These are phyloP conservation scores for Zea mays DNA, from an alignment of 176 grass and related monocot species.

Conservation along the genomic window DNA sequence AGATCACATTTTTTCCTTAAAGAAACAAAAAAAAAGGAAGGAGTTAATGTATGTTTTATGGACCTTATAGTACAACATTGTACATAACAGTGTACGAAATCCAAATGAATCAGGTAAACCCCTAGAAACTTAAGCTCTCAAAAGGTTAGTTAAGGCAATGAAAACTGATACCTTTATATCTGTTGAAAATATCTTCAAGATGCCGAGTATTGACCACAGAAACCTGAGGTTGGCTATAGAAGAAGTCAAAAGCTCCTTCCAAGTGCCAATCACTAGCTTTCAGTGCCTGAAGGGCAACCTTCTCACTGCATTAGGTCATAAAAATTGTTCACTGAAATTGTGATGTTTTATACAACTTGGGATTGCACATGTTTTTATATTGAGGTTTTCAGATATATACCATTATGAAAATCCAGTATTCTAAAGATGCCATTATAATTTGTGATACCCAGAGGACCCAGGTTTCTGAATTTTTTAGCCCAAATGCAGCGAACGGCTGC, in stretches of 20 bases:
- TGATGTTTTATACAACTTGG: background rate
- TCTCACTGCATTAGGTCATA: conserved; percentile 64
- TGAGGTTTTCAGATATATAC: background rate
- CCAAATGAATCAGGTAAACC: conserved; percentile 7
- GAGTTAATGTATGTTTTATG: no score
- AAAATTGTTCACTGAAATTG: conserved; percentile 8
- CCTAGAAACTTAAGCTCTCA: conserved; percentile 3
- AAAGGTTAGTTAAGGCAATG: conserved; percentile 11
- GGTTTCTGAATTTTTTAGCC: no score
- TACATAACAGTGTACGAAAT: background rate
- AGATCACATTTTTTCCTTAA: background rate
- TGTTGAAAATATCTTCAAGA: conserved; percentile 84
- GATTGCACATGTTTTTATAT: conserved; percentile 13
- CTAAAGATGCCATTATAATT: no score
- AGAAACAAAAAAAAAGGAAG: conserved; percentile 10
- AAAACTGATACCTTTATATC: conserved; percentile 78
- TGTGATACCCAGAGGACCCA: no score
- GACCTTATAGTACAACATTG: background rate
- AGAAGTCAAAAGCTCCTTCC: conserved; percentile 97
- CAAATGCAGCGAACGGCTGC: no score
- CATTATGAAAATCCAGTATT: no score
- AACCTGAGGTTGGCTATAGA: conserved; percentile 95
- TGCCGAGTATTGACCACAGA: conserved; percentile 67
- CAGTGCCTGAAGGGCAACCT: conserved; percentile 86
- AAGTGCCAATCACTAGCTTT: conserved; percentile 99